phyloP scores from a whole-genome alignment of 805 yeast genomes.

The Metschnikowia bowlesiae region DNA sequence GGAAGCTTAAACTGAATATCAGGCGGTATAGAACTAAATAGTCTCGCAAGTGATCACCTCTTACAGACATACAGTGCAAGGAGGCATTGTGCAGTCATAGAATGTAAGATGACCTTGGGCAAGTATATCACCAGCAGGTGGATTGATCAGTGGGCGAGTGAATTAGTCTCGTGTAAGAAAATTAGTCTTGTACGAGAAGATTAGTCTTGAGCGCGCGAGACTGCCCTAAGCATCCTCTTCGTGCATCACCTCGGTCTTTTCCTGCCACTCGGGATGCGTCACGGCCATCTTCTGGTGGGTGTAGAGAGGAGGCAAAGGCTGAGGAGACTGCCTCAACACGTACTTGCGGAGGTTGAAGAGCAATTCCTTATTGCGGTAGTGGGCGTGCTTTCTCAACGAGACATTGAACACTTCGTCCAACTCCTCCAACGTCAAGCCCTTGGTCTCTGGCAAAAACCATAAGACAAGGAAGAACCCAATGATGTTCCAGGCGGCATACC shows the following conservation, averaged over 20 bases:
- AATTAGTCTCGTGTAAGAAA: no score
- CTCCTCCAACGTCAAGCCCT: slow-evolving; percentile 69
- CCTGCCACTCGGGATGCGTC: slow-evolving; percentile 59
- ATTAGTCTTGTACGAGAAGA: no score
- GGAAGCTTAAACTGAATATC: not conserved
- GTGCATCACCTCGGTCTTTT: slow-evolving; percentile 51
- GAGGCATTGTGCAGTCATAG: no score
- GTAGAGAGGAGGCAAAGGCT: slow-evolving; percentile 53
- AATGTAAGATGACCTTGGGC: no score
- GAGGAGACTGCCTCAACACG: slow-evolving; percentile 42
- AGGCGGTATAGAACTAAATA: not conserved
- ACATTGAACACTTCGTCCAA: slow-evolving; percentile 69
- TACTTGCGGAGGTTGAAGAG: slow-evolving; percentile 42
- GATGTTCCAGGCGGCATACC: slow-evolving; percentile 82
- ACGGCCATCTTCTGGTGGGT: slow-evolving; percentile 56
- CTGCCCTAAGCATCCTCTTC: slow-evolving; percentile 33
- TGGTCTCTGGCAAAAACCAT: slow-evolving; percentile 70
- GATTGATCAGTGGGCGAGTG: no score
- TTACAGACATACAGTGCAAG: no score
- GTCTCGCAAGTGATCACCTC: no score
- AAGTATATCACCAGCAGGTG: no score
- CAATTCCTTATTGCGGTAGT: slow-evolving; percentile 28
- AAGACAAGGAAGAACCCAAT: slow-evolving; percentile 66
- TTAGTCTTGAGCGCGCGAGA: not conserved
- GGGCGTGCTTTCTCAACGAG: slow-evolving; percentile 52